phyloP scores from a whole-genome alignment of 331 rosid species.

The Acacia pycnantha region DNA sequence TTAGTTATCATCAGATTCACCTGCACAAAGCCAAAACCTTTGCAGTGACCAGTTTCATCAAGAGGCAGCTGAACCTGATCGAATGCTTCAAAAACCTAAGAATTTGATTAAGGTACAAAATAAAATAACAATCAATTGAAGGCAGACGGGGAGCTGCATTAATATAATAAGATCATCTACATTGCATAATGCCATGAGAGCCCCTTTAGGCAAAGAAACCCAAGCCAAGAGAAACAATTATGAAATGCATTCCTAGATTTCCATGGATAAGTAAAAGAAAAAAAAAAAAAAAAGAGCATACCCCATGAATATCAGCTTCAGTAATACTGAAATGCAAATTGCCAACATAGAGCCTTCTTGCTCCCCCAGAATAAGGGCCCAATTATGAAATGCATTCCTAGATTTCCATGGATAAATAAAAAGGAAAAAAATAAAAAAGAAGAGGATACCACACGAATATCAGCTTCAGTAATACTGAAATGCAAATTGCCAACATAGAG shows the following conservation, averaged over 20 bases:
- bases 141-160: constrained; percentile 10
- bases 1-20: constrained; percentile 33
- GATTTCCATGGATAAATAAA: constrained; percentile 17
- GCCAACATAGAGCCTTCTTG: constrained; percentile 92
- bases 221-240: constrained; percentile 22
- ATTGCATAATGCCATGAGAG: constrained; percentile 19
- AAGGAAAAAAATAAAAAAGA: no score
- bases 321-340: constrained; percentile 82
- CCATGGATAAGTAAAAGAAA: constrained; percentile 16
- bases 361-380: constrained; percentile 96
- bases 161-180: not conserved
- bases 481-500: constrained; percentile 95
- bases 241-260: constrained; percentile 19
- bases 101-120: constrained; percentile 9
- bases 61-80: constrained; percentile 90
- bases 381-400: constrained; percentile 1
- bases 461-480: constrained; percentile 80
- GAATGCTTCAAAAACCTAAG: constrained; percentile 96
- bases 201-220: constrained; percentile 7
- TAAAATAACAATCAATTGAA: constrained; percentile 17
- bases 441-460: constrained; percentile 72
- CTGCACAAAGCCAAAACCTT: constrained; percentile 98
- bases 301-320: constrained; percentile 90
- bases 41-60: constrained; percentile 86
- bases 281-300: constrained; percentile 26